Conservation (phyloP, 2,329 filamentous ascomycete genomes). For the Fusarium scirpi region DNA sequence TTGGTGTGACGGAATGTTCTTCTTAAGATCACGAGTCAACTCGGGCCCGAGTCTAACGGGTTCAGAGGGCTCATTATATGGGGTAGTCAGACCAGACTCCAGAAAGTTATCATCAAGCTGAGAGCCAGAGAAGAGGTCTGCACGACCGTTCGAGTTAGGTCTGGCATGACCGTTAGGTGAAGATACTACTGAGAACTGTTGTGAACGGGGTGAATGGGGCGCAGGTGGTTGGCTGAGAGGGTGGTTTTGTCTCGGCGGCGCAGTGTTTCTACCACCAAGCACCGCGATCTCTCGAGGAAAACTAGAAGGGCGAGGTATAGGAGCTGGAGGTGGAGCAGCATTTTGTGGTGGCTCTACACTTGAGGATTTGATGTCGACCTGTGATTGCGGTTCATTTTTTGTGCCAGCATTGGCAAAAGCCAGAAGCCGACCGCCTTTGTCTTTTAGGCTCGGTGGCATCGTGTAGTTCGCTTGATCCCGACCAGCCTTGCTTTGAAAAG, state of each 20-base stretch:
- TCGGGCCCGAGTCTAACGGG: constrained; percentile 41
- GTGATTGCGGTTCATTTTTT: constrained; percentile 35
- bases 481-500: neutral
- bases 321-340: constrained; percentile 30
- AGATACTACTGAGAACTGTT: constrained; percentile 31
- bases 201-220: constrained; percentile 27
- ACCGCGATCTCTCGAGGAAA: constrained; percentile 54
- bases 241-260: constrained; percentile 46
- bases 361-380: constrained; percentile 32
- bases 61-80: constrained; percentile 49
- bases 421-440: constrained; percentile 49
- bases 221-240: constrained; percentile 41
- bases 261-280: constrained; percentile 50
- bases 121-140: constrained; percentile 54
- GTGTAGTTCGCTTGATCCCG: constrained; percentile 7
- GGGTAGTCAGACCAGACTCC: constrained; percentile 55
- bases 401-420: constrained; percentile 49
- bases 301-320: constrained; percentile 47
- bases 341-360: constrained; percentile 34
- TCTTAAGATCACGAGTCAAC: constrained; percentile 44
- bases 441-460: constrained; percentile 51
- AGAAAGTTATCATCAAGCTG: constrained; percentile 56
- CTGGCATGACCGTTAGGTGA: constrained; percentile 39
- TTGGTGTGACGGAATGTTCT: constrained; percentile 33
- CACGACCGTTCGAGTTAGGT: constrained; percentile 28